Percentiles rank a stretch among this genome's conserved stretches.
Evolutionary conservation across 257 asterid species (phyloP).

Genomic region (Ballota nigra): DNA sequence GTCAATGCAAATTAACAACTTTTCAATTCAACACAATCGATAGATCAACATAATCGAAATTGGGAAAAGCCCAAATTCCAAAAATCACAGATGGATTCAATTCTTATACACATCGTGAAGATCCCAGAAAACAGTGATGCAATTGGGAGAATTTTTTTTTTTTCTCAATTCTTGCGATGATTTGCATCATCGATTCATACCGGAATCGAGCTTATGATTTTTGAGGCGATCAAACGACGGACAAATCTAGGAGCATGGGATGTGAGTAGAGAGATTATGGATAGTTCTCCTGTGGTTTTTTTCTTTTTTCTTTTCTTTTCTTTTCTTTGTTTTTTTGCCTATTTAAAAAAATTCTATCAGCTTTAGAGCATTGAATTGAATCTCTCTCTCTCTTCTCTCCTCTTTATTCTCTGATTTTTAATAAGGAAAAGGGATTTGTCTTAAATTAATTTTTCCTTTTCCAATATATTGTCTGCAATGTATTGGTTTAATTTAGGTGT

Average conservation of each 20-base stretch:
- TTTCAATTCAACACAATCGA: slow-evolving; percentile 35
- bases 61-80: slow-evolving; percentile 28
- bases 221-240: slow-evolving; percentile 47
- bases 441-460: background rate
- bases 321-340: slow-evolving; percentile 12
- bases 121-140: slow-evolving; percentile 37
- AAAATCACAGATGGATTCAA: slow-evolving; percentile 33
- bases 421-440: background rate
- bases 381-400: slow-evolving; percentile 22
- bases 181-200: slow-evolving; percentile 52
- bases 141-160: slow-evolving; percentile 17
- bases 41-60: slow-evolving; percentile 40
- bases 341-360: slow-evolving; percentile 19
- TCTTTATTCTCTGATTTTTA: slow-evolving; percentile 21
- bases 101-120: slow-evolving; percentile 29
- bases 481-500: slow-evolving; percentile 19
- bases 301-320: background rate
- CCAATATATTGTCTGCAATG: background rate
- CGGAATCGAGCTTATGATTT: slow-evolving; percentile 54
- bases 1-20: slow-evolving; percentile 38
- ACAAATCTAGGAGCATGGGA: slow-evolving; percentile 63
- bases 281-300: slow-evolving; percentile 38
- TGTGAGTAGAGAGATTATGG: slow-evolving; percentile 51
- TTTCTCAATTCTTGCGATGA: slow-evolving; percentile 23
- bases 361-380: slow-evolving; percentile 33